Evolutionary conservation across 176 grass and related monocot species (phyloP), one percentile per base, ranked within the genome.

Genomic region (Metroxylon sagu): DNA sequence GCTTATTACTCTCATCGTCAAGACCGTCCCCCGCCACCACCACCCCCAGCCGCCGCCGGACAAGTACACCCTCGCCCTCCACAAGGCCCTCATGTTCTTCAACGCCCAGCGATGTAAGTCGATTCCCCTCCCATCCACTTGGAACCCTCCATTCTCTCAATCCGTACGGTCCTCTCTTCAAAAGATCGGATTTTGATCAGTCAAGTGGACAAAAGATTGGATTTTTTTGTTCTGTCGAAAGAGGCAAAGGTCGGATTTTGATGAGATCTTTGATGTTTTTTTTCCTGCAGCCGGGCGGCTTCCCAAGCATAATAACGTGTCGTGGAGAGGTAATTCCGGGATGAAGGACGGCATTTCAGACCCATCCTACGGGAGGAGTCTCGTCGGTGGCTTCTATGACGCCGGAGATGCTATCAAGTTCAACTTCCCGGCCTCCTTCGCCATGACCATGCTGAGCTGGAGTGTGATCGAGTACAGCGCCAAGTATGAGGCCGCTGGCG

Each of bases 1-100:
- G 19, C 25, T 65, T 5, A 28, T 65, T 49, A 48, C 48, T 49
- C 23, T 65, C 62, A 28, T 65, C 49, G 62, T 65, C 49, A 65
- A 65, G 48, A 28, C 43, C 14, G 62, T 65, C 2, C 62, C 62
- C 48, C 62, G 19, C 23, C 62, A 49, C 23, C 62, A 65, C 48
- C 62, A 25, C 16, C 62, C 49, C 8, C 48, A 25, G 23, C 49
- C 49, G 43, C 62, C 62, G 62, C 48, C n/a, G 48, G 62, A 65
- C 19, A 52, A 65, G 25, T 65, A 65, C 48, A 52, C 62, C 16
- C 49, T 52, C 23, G 62, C 62, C 16, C 62, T 65, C 25, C 62
- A 52, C 62, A 65, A 65, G 49, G 62, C 62, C 15, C 62, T 65
- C 14, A 65, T 65, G 62, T 65, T 65, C 62, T 65, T 65, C 62